phyloP scores from a whole-genome alignment of 176 grass and related monocot species.

The Leersia perrieri region DNA sequence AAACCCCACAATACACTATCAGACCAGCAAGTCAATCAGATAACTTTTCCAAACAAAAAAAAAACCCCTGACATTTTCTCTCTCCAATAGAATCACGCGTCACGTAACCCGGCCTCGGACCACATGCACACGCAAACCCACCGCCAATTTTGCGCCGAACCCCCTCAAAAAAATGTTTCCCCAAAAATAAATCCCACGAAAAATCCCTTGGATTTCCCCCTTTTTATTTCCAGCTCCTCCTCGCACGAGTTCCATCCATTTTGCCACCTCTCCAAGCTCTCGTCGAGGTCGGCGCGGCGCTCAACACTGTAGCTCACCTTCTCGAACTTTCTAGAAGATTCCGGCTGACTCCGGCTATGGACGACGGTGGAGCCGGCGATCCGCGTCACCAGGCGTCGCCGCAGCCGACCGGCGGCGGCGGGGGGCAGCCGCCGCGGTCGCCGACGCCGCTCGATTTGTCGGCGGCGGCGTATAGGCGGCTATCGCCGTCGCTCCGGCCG shows the following conservation, averaged over 20 bases:
- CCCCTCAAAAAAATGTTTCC: too few species aligned
- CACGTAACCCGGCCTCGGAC: conserved; percentile 37
- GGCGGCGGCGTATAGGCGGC: conserved; percentile 12
- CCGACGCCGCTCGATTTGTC: conserved; percentile 54
- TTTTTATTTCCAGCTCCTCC: conserved; percentile 20
- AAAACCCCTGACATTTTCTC: neutral
- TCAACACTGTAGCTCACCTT: neutral
- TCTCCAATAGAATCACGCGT: conserved; percentile 20
- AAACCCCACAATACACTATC: neutral
- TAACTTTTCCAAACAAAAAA: neutral
- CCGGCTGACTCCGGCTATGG: too few species aligned
- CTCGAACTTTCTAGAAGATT: neutral
- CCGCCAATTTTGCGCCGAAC: neutral
- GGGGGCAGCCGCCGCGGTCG: conserved; percentile 43
- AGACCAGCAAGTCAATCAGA: neutral
- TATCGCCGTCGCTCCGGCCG: conserved; percentile 43
- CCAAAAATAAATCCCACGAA: too few species aligned
- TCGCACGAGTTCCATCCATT: conserved; percentile 14
- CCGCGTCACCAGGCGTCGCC: conserved; percentile 16
- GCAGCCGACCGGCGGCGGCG: neutral
- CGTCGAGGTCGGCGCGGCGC: conserved; percentile 26
- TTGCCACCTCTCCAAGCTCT: conserved; percentile 7
- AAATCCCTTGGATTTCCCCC: neutral
- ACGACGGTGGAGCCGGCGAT: conserved; percentile 22
- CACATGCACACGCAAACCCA: conserved; percentile 53